A percentile compares a stretch with the other conserved stretches of the same genome.
phyloP scores from a whole-genome alignment of 352 stramenopile species.

The Phytophthora pini region DNA sequence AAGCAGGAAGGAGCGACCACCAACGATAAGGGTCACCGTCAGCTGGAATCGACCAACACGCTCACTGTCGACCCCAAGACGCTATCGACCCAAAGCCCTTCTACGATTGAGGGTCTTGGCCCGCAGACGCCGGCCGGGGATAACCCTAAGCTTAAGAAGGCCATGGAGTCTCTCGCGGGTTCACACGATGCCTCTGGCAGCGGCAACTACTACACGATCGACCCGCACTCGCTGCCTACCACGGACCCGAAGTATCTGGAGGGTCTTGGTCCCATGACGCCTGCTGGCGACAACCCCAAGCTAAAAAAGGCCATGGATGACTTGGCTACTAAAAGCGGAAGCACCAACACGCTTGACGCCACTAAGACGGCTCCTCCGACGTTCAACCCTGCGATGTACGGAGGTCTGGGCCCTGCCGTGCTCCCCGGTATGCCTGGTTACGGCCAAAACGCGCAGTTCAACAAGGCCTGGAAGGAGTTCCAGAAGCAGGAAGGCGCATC shows the following conservation, averaged over 20 bases:
- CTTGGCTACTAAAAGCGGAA: neutral
- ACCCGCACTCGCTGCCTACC: neutral
- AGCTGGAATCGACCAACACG: conserved; percentile 1
- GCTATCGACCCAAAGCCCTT: neutral
- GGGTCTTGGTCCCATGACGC: neutral
- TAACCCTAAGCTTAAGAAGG: conserved; percentile 1
- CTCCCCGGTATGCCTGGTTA: conserved; percentile 25
- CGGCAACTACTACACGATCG: conserved; percentile 12
- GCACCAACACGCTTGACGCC: conserved; percentile 3
- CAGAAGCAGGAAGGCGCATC: neutral
- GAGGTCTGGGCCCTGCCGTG: conserved; percentile 11
- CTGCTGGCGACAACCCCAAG: neutral
- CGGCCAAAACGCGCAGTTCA: conserved; percentile 18
- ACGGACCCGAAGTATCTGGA: neutral
- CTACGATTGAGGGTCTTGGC: conserved; percentile 1
- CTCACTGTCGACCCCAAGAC: conserved; percentile 1
- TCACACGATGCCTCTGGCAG: neutral
- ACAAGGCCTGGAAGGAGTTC: conserved; percentile 28
- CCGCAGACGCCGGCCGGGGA: neutral
- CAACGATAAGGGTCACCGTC: neutral
- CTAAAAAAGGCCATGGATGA: neutral
- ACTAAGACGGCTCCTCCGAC: neutral
- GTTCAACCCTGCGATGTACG: conserved; percentile 5
- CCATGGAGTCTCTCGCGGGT: neutral
- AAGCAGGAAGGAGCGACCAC: conserved; percentile 4